Evolutionary conservation across 371 early-diverging fungal genomes (phyloP), one percentile per base, ranked within the genome.

Genomic region (Zychaea mexicana): DNA sequence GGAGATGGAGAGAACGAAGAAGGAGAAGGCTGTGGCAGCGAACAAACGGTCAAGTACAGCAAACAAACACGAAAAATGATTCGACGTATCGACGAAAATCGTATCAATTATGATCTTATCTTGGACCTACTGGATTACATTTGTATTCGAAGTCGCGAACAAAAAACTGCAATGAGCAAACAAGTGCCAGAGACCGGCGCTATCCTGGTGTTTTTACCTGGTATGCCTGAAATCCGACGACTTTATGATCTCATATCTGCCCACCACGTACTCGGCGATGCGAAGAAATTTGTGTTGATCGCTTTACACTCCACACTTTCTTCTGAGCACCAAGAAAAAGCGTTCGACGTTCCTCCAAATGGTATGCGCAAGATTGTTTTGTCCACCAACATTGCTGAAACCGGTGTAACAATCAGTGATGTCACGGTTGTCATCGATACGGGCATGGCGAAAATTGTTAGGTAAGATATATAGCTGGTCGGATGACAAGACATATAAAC

Each of bases 301-400:
- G 90, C 92, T 7, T 82, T 96, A 66, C 96, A 96, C 64, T 91
- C 94, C 1, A 81, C 90, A 5, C 68, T 95, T 6, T 86, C 93
- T 2, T 84, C 88, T 2, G 88, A 88, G 17, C 79, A 86, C 9
- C 90, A 94, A 68, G 83, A 84, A 31, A 79, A 77, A 13, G 90
- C 89, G 2, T 89, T 90, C 72, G 85, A 86, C 27, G 64, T 77
- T 5, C 88, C 90, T 10, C 85, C 88, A 1, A 56, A 69, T 0
- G 88, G 89, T 0, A 66, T 84, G 13, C 81, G 96, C 30, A 97
- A 97, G 73, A 87, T 96, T 57, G 93, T 98, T 17, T 72, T 98
- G 52, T 79, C 93, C 3, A 98, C 97, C 21, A 96, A 97, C 62
- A 94, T 98, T 76, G 94, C 97, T 1, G 98, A 98, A 70, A 98